Evolutionary conservation across 805 yeast species (phyloP), one percentile per base, ranked within the genome.

Genomic region (Sugiyamaella qingdaonensis): DNA sequence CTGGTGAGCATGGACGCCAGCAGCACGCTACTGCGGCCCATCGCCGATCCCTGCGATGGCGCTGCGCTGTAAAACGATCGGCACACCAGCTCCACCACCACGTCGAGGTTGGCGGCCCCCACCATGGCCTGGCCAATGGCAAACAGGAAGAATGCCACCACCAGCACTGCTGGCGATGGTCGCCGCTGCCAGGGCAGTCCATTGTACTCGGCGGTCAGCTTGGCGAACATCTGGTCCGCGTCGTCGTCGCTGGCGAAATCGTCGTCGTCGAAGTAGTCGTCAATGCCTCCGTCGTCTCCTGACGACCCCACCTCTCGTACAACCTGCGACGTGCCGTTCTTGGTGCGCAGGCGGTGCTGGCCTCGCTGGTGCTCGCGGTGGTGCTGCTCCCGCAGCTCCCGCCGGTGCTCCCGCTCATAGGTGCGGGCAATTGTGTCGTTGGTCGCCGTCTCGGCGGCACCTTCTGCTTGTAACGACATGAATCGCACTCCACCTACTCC

Each of bases 41-140:
- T 24, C 29, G 29, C 29, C 14, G 33, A 45, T 11, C 14, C 24
- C 13, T 33, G 42, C 32, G 46, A 41, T 7, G 45, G 35, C 14
- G 39, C 35, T 7, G 49, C 46, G 9, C 37, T 16, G 49, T 54
- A 61, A 18, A 56, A 52, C 8, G 51, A 48, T 9, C 58, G 49
- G 47, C 64, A 61, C 10, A 61, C 56, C 21, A 61, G 54, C 47
- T 56, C 56, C 14, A 58, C 50, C 54, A 57, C 35, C 16, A 58
- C 61, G 46, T 61, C 64, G 2, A 61, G 14, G 21, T 46, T 48
- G 24, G 60, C 31, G 4, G 64, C 49, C 14, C 51, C 19, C 2
- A 57, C 49, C 32, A 55, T n/a, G 1, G 58, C 50, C 51, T 60
- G 63, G 9, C 53, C 57, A 11, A 53, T 31, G n/a, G 54, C 58